Evolutionary conservation across 2,329 filamentous ascomycete genomes (phyloP), one percentile per base, ranked within the genome.

Genomic region (Amylocarpus encephaloides): DNA sequence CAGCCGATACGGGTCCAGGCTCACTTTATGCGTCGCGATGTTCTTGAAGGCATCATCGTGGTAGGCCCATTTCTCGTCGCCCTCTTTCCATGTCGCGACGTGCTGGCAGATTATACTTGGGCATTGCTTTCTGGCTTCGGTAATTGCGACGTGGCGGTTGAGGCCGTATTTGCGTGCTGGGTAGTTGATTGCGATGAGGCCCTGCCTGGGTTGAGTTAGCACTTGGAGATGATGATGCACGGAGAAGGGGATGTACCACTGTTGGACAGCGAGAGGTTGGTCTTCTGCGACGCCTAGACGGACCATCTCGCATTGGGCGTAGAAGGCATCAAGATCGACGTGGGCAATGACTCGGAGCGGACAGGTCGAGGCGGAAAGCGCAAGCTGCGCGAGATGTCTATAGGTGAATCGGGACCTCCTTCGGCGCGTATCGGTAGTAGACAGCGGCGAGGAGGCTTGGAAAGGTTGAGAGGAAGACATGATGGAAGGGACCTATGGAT

Each of bases 251-350:
- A n/a, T 9, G 55, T 71, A 84, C 87, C 88, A 97, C 74, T 97
- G 92, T 65, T 94, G 91, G 16, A 98, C 93, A 1, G 90, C 93
- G 19, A 98, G 78, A 9, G 93, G 93, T 57, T 83, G 79, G 50
- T 89, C 80, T 54, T 88, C 83, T 12, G 85, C 73, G 10, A 87
- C 73, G 11, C 83, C 83, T 40, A 97, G 76, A 6, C 93, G 82
- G 9, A 95, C 83, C 78, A 91, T 94, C 70, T 98, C 93, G 66
- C 90, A 96, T 73, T 98, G 93, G 3, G 87, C 86, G 67, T 98
- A 98, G 70, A 98, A 98, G 35, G 92, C 92, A 78, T 98, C 93
- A 52, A 98, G 82, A 64, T 98, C 93, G 56, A 97, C 82, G 67
- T 96, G 91, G 6, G 89, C 88, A 59, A 96, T 82, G 26, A 94